A percentile compares a stretch with the other conserved stretches of the same genome.
Conservation (phyloP, 169 alveolate species). For the Babesia sp. region DNA sequence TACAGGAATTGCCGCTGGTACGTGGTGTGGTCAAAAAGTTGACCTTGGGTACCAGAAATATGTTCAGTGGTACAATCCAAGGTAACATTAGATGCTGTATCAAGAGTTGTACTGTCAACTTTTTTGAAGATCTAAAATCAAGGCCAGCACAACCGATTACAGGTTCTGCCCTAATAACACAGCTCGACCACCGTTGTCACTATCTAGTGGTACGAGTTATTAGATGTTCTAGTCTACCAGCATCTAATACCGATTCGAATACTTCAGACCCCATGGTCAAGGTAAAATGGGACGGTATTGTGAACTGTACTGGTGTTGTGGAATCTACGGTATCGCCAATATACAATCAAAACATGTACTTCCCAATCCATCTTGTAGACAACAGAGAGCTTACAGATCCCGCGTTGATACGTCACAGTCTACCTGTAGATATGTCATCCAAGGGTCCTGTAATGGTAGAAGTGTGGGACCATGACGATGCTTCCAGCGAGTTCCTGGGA, state of each 20-base stretch:
- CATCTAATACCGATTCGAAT: slow-evolving; percentile 79
- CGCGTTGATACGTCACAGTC: slow-evolving; percentile 72
- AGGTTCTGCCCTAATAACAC: slow-evolving; percentile 43
- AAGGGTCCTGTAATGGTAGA: slow-evolving; percentile 84
- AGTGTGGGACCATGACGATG: slow-evolving; percentile 82
- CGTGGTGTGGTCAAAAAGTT: slow-evolving; percentile 68
- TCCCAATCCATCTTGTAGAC: slow-evolving; percentile 84
- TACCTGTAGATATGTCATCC: slow-evolving; percentile 82
- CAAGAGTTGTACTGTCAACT: slow-evolving; percentile 69
- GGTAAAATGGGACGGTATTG: slow-evolving; percentile 87
- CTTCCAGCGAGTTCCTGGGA: slow-evolving; percentile 80
- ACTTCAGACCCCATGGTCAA: slow-evolving; percentile 82
- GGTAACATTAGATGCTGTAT: slow-evolving; percentile 76
- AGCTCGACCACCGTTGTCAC: slow-evolving; percentile 42
- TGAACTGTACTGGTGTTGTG: slow-evolving; percentile 71
- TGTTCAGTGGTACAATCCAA: slow-evolving; percentile 76
- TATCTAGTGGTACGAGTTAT: slow-evolving; percentile 66
- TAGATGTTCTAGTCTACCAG: slow-evolving; percentile 81
- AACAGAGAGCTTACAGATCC: slow-evolving; percentile 75
- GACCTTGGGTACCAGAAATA: slow-evolving; percentile 70
- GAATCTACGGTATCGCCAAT: slow-evolving; percentile 75
- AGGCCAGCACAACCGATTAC: slow-evolving; percentile 56
- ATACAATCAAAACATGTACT: slow-evolving; percentile 82
- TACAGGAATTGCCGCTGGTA: slow-evolving; percentile 53
- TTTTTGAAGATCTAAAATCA: slow-evolving; percentile 27